Evolutionary conservation across 169 alveolate genomes (phyloP), one percentile per base, ranked within the genome.

Genomic region (Plasmodium vinckei): DNA sequence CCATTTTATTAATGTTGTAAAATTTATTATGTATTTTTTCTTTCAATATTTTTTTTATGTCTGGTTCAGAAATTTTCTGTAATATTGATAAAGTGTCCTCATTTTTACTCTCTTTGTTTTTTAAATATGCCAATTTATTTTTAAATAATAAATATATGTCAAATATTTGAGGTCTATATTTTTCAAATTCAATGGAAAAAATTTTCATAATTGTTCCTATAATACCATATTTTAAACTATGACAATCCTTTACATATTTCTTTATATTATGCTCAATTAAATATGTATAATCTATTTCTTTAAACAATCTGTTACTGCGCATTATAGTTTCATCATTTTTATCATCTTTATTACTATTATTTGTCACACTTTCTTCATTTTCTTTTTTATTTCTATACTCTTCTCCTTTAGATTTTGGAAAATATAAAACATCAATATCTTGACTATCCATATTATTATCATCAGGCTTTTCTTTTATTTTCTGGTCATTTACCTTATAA

Each of bases 101-200:
- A 33, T 49, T 59, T 5, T 75, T 47, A 61, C 64, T 75, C 19
- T 75, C 88, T 42, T 63, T 64, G 39, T 75, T 65, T 49, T 47
- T 56, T 44, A 75, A 63, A 64, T 61, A 44, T 6, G 17, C 21
- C 27, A 75, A 10, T 42, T 75, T 44, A 7, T 44, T 56, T 67
- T 75, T 75, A 56, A 63, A 15, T 46, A 75, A 75, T 47, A 51
- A 44, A 49, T 61, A 75, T 53, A 75, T 75, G 54, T 75, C 88
- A 75, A 61, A 75, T 46, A 75, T 39, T 17, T 75, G 33, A 25
- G 69, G 60, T 67, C 88, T 75, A 63, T 61, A 61, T 63, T 23
- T 21, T 42, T 75, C 88, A 63, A 19, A 63, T 75, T 75, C 88
- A 49, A 75, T 75, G 5, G 88, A 75, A 19, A 75, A 67, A 21